Evolutionary conservation across 2,329 filamentous ascomycete species (phyloP).

Genomic region (Penicillium sp.): DNA sequence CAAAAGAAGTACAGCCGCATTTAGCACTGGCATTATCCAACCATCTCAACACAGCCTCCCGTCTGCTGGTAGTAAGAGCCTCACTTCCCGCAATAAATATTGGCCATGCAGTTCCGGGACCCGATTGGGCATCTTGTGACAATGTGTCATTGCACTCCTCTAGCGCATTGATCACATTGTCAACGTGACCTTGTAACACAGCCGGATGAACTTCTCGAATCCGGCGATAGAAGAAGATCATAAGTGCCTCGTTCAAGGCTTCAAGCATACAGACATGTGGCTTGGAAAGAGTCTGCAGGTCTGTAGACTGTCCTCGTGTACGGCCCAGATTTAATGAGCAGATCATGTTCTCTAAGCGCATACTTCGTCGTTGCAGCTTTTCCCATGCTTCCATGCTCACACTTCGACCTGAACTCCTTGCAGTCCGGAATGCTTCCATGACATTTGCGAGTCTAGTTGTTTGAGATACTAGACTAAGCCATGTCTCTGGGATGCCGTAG

Average conservation of each 20-base stretch:
- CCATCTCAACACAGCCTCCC: slow-evolving; percentile 23
- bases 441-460: slow-evolving; percentile 46
- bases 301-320: slow-evolving; percentile 6
- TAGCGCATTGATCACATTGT: slow-evolving; percentile 35
- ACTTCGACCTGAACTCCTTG: slow-evolving; percentile 9
- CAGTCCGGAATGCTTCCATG: slow-evolving; percentile 28
- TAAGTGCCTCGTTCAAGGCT: slow-evolving; percentile 41
- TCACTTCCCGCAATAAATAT: slow-evolving; percentile 45
- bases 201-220: slow-evolving; percentile 41
- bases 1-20: slow-evolving; percentile 26
- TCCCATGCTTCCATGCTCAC: slow-evolving; percentile 27
- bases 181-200: slow-evolving; percentile 41
- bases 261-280: slow-evolving; percentile 37
- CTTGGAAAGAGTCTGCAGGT: slow-evolving; percentile 13
- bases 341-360: slow-evolving; percentile 35
- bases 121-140: slow-evolving; percentile 8
- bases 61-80: slow-evolving; percentile 25
- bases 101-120: slow-evolving; percentile 39
- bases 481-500: slow-evolving; percentile 47
- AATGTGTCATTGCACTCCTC: slow-evolving; percentile 30
- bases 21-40: slow-evolving; percentile 26
- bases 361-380: slow-evolving; percentile 28
- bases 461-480: slow-evolving; percentile 47
- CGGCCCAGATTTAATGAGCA: slow-evolving; percentile 30
- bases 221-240: slow-evolving; percentile 46